Evolutionary conservation across 2,329 filamentous ascomycete genomes (phyloP).

Genomic region (Arthrobotrys iridis): DNA sequence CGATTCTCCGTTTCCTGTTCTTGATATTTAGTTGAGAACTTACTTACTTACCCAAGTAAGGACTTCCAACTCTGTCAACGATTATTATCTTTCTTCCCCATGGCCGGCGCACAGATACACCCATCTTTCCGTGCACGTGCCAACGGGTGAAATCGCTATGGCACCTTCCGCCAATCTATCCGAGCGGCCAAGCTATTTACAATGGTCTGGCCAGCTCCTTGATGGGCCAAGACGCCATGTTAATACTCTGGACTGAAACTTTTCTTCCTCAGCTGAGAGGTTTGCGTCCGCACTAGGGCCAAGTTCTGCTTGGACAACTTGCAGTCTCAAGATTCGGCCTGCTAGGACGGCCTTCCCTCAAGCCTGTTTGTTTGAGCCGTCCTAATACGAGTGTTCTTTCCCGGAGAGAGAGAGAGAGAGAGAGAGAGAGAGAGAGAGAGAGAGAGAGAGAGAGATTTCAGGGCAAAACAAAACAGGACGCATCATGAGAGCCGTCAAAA

Average conservation of each 20-base stretch:
- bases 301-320: neutral
- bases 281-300: constrained; percentile 20
- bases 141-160: constrained; percentile 23
- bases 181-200: constrained; percentile 1
- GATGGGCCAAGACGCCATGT: constrained; percentile 21
- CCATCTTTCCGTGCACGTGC: neutral
- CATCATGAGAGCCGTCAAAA: neutral
- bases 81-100: too few species aligned
- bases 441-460: neutral
- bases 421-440: too few species aligned
- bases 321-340: constrained; percentile 15
- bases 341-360: constrained; percentile 11
- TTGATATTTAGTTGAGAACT: constrained; percentile 23
- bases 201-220: constrained; percentile 17
- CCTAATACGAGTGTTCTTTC: constrained; percentile 11
- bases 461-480: neutral
- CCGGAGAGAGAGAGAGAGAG: too few species aligned
- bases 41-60: too few species aligned
- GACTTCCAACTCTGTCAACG: too few species aligned
- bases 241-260: too few species aligned
- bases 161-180: constrained; percentile 27
- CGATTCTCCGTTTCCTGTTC: neutral
- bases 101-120: too few species aligned
- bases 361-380: constrained; percentile 1
- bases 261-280: constrained; percentile 32